phyloP scores from a whole-genome alignment of 2,329 filamentous ascomycete genomes.

The Apiospora phragmitis region DNA sequence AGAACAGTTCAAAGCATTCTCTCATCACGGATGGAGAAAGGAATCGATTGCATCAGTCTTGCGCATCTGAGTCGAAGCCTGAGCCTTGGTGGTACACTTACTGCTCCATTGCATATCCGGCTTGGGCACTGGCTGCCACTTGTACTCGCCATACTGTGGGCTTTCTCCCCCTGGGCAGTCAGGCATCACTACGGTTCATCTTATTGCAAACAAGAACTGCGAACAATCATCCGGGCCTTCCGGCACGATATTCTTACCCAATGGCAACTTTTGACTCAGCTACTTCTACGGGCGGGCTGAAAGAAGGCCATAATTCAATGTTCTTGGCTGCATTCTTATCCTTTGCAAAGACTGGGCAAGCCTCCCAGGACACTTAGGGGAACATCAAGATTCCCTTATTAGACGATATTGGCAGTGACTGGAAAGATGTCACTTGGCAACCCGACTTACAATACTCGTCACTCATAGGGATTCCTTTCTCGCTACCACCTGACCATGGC shows the following conservation, averaged over 20 bases:
- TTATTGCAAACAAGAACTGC: background rate
- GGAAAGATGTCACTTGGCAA: background rate
- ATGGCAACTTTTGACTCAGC: fast-evolving
- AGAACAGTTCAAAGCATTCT: background rate
- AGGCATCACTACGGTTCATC: background rate
- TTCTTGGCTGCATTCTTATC: background rate
- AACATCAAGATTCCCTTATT: background rate
- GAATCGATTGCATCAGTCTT: background rate
- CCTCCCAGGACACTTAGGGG: background rate
- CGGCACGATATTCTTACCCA: background rate
- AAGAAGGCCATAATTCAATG: background rate
- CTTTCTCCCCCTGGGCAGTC: background rate
- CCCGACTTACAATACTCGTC: background rate
- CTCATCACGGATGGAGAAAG: background rate
- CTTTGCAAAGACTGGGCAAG: background rate
- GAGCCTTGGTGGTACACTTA: background rate
- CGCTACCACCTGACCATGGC: background rate
- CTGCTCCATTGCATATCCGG: background rate
- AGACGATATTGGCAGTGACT: background rate
- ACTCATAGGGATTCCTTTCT: background rate
- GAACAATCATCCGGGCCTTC: fast-evolving
- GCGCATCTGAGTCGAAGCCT: background rate
- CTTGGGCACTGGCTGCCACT: background rate
- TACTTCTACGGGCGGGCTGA: fast-evolving
- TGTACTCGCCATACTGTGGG: background rate